Base-by-base conservation (phyloP, 495 filamentous ascomycete genomes). In the Xylaria intraflava region DNA sequence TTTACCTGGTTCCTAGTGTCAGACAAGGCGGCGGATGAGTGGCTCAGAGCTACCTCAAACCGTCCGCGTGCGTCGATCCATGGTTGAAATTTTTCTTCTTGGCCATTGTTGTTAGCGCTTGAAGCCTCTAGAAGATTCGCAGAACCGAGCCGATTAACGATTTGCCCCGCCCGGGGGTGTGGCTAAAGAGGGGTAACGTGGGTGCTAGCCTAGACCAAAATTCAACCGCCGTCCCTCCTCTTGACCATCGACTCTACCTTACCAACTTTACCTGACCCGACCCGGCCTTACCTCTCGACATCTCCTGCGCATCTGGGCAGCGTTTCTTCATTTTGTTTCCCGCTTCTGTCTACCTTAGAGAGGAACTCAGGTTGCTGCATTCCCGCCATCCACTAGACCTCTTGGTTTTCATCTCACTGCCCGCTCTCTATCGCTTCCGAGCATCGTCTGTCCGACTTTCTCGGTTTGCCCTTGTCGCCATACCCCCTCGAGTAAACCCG, bases 261-360 rank as follows among this genome's bases (percentile, higher is more conserved):
- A 38, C n/a, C 35, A 7, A 38, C 35, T n/a, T 38, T 38, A 16
- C 2, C 35, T 17, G 16, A 29, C 27, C n/a, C n/a, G n/a, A n/a
- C n/a, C n/a, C 38, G 14, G 51, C 51, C 59, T 61, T 54, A 61
- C 51, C 51, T 61, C 38, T 47, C 29, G 58, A 57, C 35, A 38
- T n/a, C 35, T 17, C 35, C 9, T 59, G 61, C 53, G 51, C 55
- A 61, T 61, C 59, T 65, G 62, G 62, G 62, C 62, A 65, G 58
- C 59, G 57, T 60, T 64, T 66, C 60, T 56, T 58, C 17, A 38
- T 56, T 49, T 47, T 56, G 26, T 31, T 20, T 19, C 6, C 11
- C 12, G 22, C 35, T 8, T 43, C 46, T 49, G n/a, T n/a, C n/a
- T n/a, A n/a, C n/a, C n/a, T n/a, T n/a, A n/a, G n/a, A n/a, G n/a